Percentiles rank a stretch among this genome's conserved stretches.
These are phyloP conservation scores for Cinnamomum micranthum DNA, from an alignment of 164 flowering plant genomes.

Conservation along the genomic window DNA sequence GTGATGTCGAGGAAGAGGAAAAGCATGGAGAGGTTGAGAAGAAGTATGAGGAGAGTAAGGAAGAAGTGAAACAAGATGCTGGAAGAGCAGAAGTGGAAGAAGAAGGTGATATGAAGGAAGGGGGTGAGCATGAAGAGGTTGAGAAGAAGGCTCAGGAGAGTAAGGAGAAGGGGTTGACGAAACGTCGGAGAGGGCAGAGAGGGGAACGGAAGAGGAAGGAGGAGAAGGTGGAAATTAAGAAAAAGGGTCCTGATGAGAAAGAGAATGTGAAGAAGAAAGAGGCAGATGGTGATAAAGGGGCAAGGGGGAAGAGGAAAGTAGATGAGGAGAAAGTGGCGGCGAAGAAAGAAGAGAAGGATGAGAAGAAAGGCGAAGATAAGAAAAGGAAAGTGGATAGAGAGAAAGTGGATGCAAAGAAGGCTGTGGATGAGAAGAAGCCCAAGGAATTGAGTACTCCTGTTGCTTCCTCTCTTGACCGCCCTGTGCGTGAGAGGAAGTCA, in stretches of 20 bases:
- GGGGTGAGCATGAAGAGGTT: conserved; percentile 5
- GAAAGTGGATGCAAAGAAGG: conserved; percentile 19
- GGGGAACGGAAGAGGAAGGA: not conserved
- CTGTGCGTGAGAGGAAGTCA: conserved; percentile 41
- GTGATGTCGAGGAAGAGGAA: not conserved
- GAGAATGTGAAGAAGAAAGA: conserved; percentile 1
- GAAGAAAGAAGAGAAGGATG: not conserved
- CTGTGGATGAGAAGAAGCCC: conserved; percentile 21
- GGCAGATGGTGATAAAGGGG: conserved; percentile 2
- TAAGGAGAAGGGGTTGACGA: conserved; percentile 6
- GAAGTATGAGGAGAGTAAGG: conserved; percentile 6
- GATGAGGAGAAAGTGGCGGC: conserved; percentile 6
- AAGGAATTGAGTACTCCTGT: conserved; percentile 48
- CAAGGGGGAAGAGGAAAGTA: not conserved
- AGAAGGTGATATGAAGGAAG: not conserved
- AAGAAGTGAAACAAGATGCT: not conserved
- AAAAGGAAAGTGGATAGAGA: conserved; percentile 6
- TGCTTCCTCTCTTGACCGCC: conserved; percentile 40
- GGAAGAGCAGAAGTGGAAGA: not conserved
- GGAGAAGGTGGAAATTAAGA: not conserved
- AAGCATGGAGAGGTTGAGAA: not conserved
- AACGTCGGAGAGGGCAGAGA: conserved; percentile 13
- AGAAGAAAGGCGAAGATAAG: conserved; percentile 10
- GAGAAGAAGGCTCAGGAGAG: conserved; percentile 13
- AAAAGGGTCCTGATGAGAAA: not conserved